Evolutionary conservation across 257 asterid genomes (phyloP), one percentile per base, ranked within the genome.

Genomic region (Nicotiana obtusifolia): DNA sequence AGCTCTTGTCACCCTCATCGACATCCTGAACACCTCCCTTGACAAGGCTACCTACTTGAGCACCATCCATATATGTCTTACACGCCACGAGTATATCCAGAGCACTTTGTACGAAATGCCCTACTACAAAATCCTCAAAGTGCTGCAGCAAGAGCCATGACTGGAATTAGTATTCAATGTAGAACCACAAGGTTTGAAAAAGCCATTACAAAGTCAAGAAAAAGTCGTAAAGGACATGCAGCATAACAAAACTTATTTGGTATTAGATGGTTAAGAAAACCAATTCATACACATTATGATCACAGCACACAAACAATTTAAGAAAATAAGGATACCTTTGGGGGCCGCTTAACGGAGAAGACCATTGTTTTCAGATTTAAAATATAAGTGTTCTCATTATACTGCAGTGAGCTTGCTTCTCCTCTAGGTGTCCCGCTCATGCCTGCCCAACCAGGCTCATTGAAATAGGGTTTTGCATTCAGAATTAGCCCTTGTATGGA

Each of bases 401-500:
- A 96, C 2, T 80, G 86, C 78, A 85, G 77, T 2, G 98, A 91
- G 22, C 66, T 84, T 71, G 62, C 82, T 35, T 94, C 97, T 33
- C 99, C 99, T 11, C 3, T 14, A 17, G 20, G 75, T 14, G 97
- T 82, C 59, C 94, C 91, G n/a, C 69, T 49, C 80, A 62, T 20
- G 81, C 65, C 30, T n/a, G 89, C 98, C 81, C 86, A 89, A 69
- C 97, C 98, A 9, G 98, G 99, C 90, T 96, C 99, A 19, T 96
- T 96, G 82, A 89, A 96, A 87, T 77, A 96, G 85, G 99, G 99
- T 77, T 92, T 86, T n/a, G 95, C 89, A 76, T 94, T 96, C 85
- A 96, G 89, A 86, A 94, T 94, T 84, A 96, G 87, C 81, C 98
- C 99, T 87, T 94, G 99, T 53, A 96, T 93, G 57, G 99, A 96